Base-by-base conservation (phyloP, 495 filamentous ascomycete species). In the Podospora pseudopauciseta region DNA sequence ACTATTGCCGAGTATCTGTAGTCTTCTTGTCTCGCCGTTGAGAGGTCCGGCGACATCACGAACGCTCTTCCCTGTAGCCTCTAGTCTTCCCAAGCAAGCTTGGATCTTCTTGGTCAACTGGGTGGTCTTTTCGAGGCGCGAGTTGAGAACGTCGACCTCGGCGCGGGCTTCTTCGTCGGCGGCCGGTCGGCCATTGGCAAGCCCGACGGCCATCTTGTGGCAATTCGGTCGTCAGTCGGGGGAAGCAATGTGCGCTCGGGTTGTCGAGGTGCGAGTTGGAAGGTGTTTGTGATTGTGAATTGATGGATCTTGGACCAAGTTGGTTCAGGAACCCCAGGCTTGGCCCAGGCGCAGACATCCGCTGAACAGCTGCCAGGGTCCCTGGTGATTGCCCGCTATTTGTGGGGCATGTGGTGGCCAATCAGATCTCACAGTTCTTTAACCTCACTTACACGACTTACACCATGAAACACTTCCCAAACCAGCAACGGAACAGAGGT, bases 81-180 rank as follows among this genome's bases (percentile, higher is more conserved):
- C 92, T 15, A 99, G 81, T 72, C 94, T 87, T 34, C 88, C 88
- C 64, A 97, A 84, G 30, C 93, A 96, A 20, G 91, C 89, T 77
- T 93, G 88, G 70, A 99, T 97, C 82, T 96, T 97, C 80, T 93
- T 97, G 34, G 92, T 96, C 73, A 98, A 86, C 66, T 88, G 86
- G 2, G 83, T 80, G 44, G 87, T 89, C 78, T 88, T 88, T 64
- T 86, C 86, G 34, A 89, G 79, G 62, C 86, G 82, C 59, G 87
- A 87, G 64, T 88, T 87, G 34, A 89, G 80, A 57, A 89, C 87
- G 71, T 89, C 87, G 57, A 89, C 87, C 74, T 89, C 87, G 63
- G 87, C 87, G 53, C 86, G 83, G 49, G 86, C 84, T 73, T 89
- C 87, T 71, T 88, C 87, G 73, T 87, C 85, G 65, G 82, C 82